Evolutionary conservation across 305 asterid genomes (phyloP).

Genomic region (Ilex paraguariensis): DNA sequence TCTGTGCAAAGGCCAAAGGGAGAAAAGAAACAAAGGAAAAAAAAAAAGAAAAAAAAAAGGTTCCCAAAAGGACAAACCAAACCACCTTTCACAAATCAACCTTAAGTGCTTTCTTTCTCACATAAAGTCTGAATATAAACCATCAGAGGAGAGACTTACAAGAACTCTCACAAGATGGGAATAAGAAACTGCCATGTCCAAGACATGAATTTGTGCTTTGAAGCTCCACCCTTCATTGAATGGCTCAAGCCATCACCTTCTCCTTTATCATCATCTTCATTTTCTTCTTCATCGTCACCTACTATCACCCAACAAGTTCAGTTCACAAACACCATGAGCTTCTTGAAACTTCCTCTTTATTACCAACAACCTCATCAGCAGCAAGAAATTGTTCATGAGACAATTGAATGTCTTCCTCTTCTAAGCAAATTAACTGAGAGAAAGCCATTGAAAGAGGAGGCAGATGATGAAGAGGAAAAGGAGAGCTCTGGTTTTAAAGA

Average conservation of each 20-base stretch:
- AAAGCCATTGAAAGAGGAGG: slow-evolving; percentile 32
- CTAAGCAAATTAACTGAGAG: slow-evolving; percentile 49
- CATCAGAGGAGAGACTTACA: slow-evolving; percentile 18
- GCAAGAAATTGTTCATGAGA: slow-evolving; percentile 17
- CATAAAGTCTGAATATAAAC: slow-evolving; percentile 53
- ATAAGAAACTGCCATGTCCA: slow-evolving; percentile 31
- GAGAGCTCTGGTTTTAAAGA: slow-evolving; percentile 9
- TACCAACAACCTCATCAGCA: slow-evolving; percentile 26
- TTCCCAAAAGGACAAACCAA: slow-evolving; percentile 62
- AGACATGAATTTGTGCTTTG: slow-evolving; percentile 40
- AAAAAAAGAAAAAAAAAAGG: slow-evolving; percentile 24
- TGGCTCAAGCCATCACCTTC: slow-evolving; percentile 52
- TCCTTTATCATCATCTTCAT: slow-evolving; percentile 13
- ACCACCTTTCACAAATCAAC: slow-evolving; percentile 46
- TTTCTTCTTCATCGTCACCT: slow-evolving; percentile 22
- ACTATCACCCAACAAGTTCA: slow-evolving; percentile 13
- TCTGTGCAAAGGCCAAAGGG: slow-evolving; percentile 18
- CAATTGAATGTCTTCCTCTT: slow-evolving; percentile 66
- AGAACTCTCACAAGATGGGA: slow-evolving; percentile 28
- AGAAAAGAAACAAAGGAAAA: slow-evolving; percentile 9
- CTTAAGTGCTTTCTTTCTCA: slow-evolving; percentile 48
- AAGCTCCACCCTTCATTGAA: slow-evolving; percentile 49
- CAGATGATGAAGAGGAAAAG: neutral
- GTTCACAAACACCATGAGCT: slow-evolving; percentile 24
- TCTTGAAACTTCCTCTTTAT: slow-evolving; percentile 41